Evolutionary conservation across 805 yeast genomes (phyloP).

Genomic region (Kregervanrija fluxuum): DNA sequence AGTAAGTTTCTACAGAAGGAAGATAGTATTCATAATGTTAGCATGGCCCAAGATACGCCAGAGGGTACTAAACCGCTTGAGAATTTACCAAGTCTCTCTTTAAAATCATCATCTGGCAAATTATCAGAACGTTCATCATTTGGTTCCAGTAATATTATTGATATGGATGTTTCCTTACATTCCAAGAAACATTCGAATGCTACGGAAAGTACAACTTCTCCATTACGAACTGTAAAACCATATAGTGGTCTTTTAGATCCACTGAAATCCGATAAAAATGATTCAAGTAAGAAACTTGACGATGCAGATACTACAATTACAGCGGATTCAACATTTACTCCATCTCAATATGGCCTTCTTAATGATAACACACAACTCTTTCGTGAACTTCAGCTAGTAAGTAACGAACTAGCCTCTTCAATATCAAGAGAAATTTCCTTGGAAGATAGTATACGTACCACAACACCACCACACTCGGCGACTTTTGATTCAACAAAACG

Average conservation of each 20-base stretch:
- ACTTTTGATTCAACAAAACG: conserved; percentile 23
- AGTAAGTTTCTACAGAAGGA: too few species aligned
- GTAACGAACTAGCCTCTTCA: conserved; percentile 66
- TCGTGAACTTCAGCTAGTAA: conserved; percentile 59
- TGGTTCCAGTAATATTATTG: too few species aligned
- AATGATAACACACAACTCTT: conserved; percentile 51
- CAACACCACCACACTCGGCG: not conserved
- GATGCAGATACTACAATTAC: conserved; percentile 7
- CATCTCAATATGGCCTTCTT: conserved; percentile 57
- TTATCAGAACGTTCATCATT: too few species aligned
- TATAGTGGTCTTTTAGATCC: not conserved
- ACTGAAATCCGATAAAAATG: not conserved
- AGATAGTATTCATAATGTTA: too few species aligned
- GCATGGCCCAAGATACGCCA: too few species aligned
- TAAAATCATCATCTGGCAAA: too few species aligned
- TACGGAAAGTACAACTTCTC: not conserved
- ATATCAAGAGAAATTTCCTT: conserved; percentile 61
- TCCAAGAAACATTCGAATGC: not conserved
- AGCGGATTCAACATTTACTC: conserved; percentile 30
- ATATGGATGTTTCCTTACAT: not conserved
- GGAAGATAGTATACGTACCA: conserved; percentile 29
- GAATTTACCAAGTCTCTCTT: too few species aligned
- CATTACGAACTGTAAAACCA: not conserved
- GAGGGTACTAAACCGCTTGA: too few species aligned
- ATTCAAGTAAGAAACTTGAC: not conserved